Evolutionary conservation across 805 yeast genomes (phyloP).

Genomic region (Suhomyces tanzawaensis): DNA sequence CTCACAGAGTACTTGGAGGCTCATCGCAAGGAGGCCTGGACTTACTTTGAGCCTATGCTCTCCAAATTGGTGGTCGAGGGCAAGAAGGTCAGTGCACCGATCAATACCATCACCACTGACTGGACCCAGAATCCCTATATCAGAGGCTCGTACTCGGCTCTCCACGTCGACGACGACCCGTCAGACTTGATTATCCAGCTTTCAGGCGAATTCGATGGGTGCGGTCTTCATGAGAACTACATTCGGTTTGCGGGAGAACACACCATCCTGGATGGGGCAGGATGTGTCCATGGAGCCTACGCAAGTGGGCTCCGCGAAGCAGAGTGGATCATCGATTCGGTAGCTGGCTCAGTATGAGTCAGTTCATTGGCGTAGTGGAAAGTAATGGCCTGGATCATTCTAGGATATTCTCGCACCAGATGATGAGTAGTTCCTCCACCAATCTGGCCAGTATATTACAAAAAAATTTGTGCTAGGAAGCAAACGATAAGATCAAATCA

Average conservation of each 20-base stretch:
- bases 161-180: conserved; percentile 68
- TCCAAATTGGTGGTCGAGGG: conserved; percentile 21
- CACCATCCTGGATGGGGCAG: conserved; percentile 80
- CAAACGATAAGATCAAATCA: too few species aligned
- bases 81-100: conserved; percentile 19
- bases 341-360: too few species aligned
- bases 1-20: conserved; percentile 59
- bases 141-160: conserved; percentile 79
- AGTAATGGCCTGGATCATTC: too few species aligned
- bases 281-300: conserved; percentile 92
- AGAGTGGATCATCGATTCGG: conserved; percentile 31
- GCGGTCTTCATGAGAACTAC: conserved; percentile 47
- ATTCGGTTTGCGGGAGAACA: conserved; percentile 92
- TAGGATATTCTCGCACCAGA: too few species aligned
- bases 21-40: conserved; percentile 54
- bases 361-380: too few species aligned
- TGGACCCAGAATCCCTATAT: conserved; percentile 84
- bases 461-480: conserved; percentile 7
- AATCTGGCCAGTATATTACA: too few species aligned
- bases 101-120: conserved; percentile 46
- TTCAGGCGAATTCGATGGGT: conserved; percentile 38
- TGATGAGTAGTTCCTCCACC: too few species aligned
- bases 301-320: conserved; percentile 66
- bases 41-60: conserved; percentile 54
- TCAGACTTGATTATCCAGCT: conserved; percentile 59